phyloP scores from a whole-genome alignment of 208 protist genomes.

The Entamoeba moshkovskii region DNA sequence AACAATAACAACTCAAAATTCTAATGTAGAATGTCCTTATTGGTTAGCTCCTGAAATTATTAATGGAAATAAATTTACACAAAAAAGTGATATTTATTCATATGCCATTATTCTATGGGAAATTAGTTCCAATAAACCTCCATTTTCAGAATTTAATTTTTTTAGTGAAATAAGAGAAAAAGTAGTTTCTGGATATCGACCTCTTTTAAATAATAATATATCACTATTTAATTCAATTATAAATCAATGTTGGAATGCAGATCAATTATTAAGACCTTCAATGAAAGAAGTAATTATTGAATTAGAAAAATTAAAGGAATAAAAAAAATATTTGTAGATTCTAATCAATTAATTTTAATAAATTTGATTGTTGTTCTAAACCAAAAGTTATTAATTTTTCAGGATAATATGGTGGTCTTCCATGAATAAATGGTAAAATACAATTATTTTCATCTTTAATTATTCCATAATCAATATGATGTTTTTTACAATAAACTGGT shows the following conservation, averaged over 20 bases:
- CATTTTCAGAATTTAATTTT: constrained; percentile 16
- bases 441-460: neutral
- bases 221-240: neutral
- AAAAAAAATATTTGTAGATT: neutral
- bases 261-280: neutral
- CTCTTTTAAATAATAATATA: neutral
- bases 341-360: neutral
- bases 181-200: neutral
- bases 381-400: neutral
- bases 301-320: neutral
- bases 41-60: constrained; percentile 43
- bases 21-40: neutral
- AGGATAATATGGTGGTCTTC: neutral
- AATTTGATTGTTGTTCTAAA: too few relatives aligned
- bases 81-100: constrained; percentile 45
- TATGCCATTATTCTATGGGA: constrained; percentile 44
- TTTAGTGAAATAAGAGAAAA: neutral
- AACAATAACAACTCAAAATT: neutral
- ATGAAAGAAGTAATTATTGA: neutral
- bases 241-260: neutral
- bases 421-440: neutral
- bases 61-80: constrained; percentile 24
- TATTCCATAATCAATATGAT: neutral
- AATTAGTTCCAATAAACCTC: constrained; percentile 31
- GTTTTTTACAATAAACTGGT: neutral